phyloP scores from a whole-genome alignment of 306 rosid species.

The Prosopis cineraria region DNA sequence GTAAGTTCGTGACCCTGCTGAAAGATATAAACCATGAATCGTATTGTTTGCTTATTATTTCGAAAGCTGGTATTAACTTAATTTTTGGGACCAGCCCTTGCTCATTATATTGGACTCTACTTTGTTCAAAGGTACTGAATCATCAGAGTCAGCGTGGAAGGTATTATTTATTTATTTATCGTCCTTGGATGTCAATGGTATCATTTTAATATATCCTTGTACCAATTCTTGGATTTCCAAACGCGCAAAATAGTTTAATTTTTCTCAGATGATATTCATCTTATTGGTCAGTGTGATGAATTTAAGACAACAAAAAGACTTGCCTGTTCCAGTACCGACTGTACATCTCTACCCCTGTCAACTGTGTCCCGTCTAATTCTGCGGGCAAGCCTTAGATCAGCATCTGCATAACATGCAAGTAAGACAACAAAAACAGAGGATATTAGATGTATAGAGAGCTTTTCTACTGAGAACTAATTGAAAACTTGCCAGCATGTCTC shows the following conservation, averaged over 20 bases:
- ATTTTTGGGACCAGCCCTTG: slow-evolving; percentile 18
- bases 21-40: background rate
- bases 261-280: slow-evolving; percentile 8
- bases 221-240: slow-evolving; percentile 26
- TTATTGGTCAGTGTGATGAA: background rate
- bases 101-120: background rate
- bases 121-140: slow-evolving; percentile 18
- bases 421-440: slow-evolving; percentile 27
- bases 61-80: slow-evolving; percentile 3
- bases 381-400: slow-evolving; percentile 98
- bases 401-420: slow-evolving; percentile 56
- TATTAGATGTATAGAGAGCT: slow-evolving; percentile 5
- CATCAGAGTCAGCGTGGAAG: background rate
- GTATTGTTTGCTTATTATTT: slow-evolving; percentile 14
- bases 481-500: slow-evolving; percentile 12
- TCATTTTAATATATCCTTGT: background rate
- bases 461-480: slow-evolving; percentile 5
- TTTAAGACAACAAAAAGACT: slow-evolving; percentile 18
- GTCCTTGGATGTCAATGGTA: background rate
- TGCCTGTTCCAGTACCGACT: slow-evolving; percentile 92
- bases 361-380: slow-evolving; percentile 89
- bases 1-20: background rate
- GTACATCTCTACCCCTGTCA: slow-evolving; percentile 87
- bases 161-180: slow-evolving; percentile 11
- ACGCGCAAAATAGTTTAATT: background rate